Evolutionary conservation across 1,284 basidiomycete genomes (phyloP).

Genomic region (Trichosporon ovoides): DNA sequence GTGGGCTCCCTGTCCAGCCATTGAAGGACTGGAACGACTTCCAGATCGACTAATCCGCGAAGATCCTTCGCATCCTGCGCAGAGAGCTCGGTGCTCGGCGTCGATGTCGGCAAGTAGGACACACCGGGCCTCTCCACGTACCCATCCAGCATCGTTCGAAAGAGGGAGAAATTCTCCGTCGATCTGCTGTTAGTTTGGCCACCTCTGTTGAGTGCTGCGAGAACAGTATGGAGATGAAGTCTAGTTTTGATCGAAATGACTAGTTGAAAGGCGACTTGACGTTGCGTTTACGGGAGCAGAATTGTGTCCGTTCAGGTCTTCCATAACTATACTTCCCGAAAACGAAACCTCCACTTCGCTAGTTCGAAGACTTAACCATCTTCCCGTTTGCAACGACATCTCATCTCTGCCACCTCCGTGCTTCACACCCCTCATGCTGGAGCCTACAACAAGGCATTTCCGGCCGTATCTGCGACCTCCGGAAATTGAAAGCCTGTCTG

Average conservation of each 20-base stretch:
- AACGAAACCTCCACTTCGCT: neutral
- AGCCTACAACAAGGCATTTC: constrained; percentile 1
- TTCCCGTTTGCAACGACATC: neutral
- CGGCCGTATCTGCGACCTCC: constrained; percentile 71
- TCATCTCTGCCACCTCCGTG: too few species aligned
- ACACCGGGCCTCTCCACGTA: neutral
- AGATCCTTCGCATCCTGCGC: neutral
- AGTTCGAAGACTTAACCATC: neutral
- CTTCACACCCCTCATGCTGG: neutral
- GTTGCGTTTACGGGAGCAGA: neutral
- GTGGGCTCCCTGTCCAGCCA: neutral
- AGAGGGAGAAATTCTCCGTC: neutral
- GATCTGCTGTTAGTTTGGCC: neutral
- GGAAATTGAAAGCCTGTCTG: constrained; percentile 73
- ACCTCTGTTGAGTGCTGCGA: neutral
- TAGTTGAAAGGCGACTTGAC: neutral
- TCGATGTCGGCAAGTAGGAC: neutral
- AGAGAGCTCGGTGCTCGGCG: neutral
- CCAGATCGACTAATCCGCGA: neutral
- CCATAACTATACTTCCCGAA: too few species aligned
- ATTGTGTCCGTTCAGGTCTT: neutral
- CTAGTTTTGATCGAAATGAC: neutral
- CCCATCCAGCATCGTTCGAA: neutral
- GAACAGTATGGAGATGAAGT: too few species aligned
- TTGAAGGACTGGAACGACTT: neutral